Conservation (phyloP, 345 rosid species). For the Populus nigra region DNA sequence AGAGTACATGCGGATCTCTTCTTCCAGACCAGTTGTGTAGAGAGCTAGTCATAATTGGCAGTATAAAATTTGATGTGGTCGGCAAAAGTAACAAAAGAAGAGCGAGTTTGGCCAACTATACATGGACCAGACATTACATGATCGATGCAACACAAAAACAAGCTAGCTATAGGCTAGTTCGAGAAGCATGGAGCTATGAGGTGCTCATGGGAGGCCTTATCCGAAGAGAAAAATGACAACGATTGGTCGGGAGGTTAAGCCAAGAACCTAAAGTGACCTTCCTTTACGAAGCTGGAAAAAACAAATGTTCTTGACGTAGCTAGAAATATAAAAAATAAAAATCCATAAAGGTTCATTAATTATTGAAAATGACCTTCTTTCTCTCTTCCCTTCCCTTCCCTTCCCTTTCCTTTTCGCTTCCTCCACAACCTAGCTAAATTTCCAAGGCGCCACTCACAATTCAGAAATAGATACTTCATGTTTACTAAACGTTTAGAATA, state of each 20-base stretch:
- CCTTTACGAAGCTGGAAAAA: background rate
- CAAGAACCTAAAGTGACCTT: background rate
- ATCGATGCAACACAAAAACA: constrained; percentile 10
- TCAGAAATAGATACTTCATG: background rate
- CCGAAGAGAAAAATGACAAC: constrained; percentile 24
- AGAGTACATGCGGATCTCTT: too few relatives aligned
- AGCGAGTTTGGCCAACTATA: constrained; percentile 8
- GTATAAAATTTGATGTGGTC: background rate
- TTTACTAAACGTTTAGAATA: background rate
- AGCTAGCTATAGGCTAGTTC: background rate
- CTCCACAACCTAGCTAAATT: background rate
- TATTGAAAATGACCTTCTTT: constrained; percentile 23
- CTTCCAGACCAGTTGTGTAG: background rate
- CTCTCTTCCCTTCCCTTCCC: background rate
- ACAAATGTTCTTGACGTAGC: background rate
- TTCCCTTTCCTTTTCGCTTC: background rate
- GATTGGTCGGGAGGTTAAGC: constrained; percentile 27
- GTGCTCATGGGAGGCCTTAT: constrained; percentile 22
- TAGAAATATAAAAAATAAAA: background rate
- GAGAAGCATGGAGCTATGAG: constrained; percentile 11
- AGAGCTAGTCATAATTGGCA: background rate
- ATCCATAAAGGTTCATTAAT: constrained; percentile 1
- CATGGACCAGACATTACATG: constrained; percentile 6
- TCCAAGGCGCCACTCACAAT: background rate
- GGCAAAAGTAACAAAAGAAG: background rate